phyloP scores from a whole-genome alignment of 352 stramenopile genomes.

The Phytopythium aichiense region DNA sequence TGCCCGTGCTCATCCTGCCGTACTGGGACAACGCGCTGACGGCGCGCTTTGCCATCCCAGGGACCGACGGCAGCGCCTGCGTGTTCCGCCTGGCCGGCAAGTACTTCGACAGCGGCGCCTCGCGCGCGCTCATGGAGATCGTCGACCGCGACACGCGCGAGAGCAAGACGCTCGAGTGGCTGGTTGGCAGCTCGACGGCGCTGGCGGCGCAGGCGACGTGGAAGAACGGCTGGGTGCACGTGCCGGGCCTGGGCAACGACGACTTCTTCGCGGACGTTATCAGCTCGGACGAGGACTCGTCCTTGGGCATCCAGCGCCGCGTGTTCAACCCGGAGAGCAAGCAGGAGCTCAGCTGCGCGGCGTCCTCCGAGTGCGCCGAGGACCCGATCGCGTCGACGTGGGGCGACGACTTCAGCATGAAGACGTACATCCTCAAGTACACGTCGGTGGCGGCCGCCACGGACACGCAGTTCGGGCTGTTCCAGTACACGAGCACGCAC shows the following conservation, averaged over 20 bases:
- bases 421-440: slow-evolving; percentile 12
- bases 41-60: slow-evolving; percentile 26
- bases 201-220: slow-evolving; percentile 16
- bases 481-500: slow-evolving; percentile 17
- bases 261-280: slow-evolving; percentile 35
- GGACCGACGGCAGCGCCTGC: slow-evolving; percentile 31
- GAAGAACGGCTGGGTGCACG: slow-evolving; percentile 36
- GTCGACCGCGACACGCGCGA: slow-evolving; percentile 22
- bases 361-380: slow-evolving; percentile 7
- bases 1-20: slow-evolving; percentile 42
- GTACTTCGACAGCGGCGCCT: slow-evolving; percentile 19
- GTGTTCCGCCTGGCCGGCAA: slow-evolving; percentile 36
- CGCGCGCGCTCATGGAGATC: slow-evolving; percentile 11
- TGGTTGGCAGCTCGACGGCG: slow-evolving; percentile 2
- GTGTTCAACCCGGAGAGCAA: slow-evolving; percentile 34
- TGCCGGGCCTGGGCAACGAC: slow-evolving; percentile 10
- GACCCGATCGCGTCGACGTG: slow-evolving; percentile 8
- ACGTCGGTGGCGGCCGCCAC: slow-evolving; percentile 28
- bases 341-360: slow-evolving; percentile 26
- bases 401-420: slow-evolving; percentile 23
- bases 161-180: slow-evolving; percentile 33
- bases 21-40: slow-evolving; percentile 31
- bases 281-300: slow-evolving; percentile 18
- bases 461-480: slow-evolving; percentile 29
- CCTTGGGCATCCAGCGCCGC: slow-evolving; percentile 16